Conservation (phyloP, 441 rosid genomes). For the Rhodomyrtus psidioides region DNA sequence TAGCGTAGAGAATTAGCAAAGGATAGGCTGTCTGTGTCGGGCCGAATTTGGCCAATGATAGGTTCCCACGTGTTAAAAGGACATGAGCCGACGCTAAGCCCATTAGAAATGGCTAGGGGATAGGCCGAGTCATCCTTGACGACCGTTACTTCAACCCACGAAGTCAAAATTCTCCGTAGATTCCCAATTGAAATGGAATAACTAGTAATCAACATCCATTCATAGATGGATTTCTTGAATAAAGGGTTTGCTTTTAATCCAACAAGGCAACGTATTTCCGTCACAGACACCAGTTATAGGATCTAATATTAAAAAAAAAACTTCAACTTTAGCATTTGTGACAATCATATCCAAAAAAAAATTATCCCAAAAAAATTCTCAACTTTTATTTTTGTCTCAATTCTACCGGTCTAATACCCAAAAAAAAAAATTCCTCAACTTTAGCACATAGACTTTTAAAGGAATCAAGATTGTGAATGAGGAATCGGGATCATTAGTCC, state of each 20-base stretch:
- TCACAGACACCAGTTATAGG: not conserved
- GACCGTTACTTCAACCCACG: accelerated
- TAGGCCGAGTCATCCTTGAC: not conserved
- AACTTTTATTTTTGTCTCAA: no score
- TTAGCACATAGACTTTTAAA: no score
- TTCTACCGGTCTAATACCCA: no score
- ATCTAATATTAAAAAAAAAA: no score
- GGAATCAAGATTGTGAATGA: no score
- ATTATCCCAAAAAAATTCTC: no score
- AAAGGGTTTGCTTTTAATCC: not conserved
- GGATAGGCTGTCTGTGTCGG: not conserved
- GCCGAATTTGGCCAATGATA: not conserved
- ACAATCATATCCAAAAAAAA: no score
- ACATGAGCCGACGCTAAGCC: not conserved
- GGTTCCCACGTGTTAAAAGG: not conserved
- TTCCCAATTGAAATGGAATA: accelerated
- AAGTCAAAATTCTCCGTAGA: not conserved
- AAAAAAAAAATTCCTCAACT: no score
- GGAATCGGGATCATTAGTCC: no score
- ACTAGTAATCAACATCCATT: not conserved
- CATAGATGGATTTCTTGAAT: not conserved
- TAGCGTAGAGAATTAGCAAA: not conserved
- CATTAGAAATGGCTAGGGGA: not conserved
- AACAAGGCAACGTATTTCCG: not conserved
- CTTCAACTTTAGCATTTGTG: no score